Conservation (phyloP, 352 stramenopile species). For the Phytophthora cajani region DNA sequence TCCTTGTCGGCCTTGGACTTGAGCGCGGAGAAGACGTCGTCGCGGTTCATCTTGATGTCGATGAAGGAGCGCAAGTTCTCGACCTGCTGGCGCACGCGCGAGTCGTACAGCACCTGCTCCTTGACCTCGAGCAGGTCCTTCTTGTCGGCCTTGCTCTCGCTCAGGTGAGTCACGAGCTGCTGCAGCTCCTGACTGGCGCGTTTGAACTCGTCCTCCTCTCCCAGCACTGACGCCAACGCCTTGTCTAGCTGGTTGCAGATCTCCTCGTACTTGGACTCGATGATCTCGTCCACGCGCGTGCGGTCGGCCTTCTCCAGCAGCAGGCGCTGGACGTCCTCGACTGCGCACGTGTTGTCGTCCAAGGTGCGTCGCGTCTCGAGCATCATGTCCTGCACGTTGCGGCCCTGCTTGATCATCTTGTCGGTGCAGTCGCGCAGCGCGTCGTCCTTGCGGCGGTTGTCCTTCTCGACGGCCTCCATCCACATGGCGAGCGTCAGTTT, state of each 20-base stretch:
- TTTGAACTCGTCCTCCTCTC: conserved; percentile 91
- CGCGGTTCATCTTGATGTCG: conserved; percentile 90
- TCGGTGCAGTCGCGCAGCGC: conserved; percentile 82
- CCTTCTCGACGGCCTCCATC: conserved; percentile 79
- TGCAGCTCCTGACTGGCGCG: conserved; percentile 84
- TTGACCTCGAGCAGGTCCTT: conserved; percentile 88
- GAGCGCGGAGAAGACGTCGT: conserved; percentile 83
- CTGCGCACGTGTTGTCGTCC: conserved; percentile 85
- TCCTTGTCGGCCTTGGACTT: conserved; percentile 90
- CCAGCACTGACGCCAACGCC: conserved; percentile 82
- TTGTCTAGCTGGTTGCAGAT: conserved; percentile 93
- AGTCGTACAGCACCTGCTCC: conserved; percentile 89
- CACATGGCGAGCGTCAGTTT: conserved; percentile 81
- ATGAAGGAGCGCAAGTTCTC: conserved; percentile 89
- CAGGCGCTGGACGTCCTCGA: conserved; percentile 83
- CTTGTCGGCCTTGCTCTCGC: conserved; percentile 85
- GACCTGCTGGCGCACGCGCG: conserved; percentile 83
- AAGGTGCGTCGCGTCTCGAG: conserved; percentile 80
- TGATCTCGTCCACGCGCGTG: conserved; percentile 87
- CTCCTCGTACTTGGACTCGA: conserved; percentile 92
- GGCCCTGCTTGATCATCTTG: conserved; percentile 83
- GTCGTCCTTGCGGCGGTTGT: conserved; percentile 75
- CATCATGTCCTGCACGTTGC: conserved; percentile 89
- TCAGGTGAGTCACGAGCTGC: conserved; percentile 80
- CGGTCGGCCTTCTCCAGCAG: conserved; percentile 82